Conservation (phyloP, 352 stramenopile species). For the Pythium apleroticum region DNA sequence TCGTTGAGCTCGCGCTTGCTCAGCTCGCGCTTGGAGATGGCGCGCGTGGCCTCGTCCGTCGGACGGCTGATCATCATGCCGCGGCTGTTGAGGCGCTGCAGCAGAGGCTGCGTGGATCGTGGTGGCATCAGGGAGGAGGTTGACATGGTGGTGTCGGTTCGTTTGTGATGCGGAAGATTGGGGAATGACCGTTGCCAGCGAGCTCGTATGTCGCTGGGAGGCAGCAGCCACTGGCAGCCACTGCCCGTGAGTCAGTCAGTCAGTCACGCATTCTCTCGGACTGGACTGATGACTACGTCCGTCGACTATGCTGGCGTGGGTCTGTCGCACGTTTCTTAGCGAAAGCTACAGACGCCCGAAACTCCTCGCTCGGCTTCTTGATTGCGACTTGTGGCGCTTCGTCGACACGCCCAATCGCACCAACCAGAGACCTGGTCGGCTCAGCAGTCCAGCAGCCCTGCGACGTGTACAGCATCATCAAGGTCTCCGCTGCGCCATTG, state of each 20-base stretch:
- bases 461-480: neutral
- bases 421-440: neutral
- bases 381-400: neutral
- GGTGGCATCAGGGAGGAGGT: neutral
- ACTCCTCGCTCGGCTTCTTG: neutral
- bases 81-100: conserved; percentile 27
- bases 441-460: neutral
- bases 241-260: neutral
- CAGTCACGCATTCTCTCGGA: too few species aligned
- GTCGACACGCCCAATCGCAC: neutral
- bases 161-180: conserved; percentile 8
- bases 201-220: neutral
- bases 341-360: neutral
- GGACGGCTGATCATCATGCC: conserved; percentile 26
- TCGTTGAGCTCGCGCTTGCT: conserved; percentile 2
- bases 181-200: conserved; percentile 2
- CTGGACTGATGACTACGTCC: neutral
- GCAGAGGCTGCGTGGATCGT: conserved; percentile 7
- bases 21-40: neutral
- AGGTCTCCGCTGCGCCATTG: neutral
- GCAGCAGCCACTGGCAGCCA: neutral
- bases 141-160: conserved; percentile 9
- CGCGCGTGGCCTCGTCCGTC: conserved; percentile 27
- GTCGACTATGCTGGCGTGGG: neutral
- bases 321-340: neutral